phyloP scores from a whole-genome alignment of 1,284 basidiomycete species.

The Ceratobasidium sp. region DNA sequence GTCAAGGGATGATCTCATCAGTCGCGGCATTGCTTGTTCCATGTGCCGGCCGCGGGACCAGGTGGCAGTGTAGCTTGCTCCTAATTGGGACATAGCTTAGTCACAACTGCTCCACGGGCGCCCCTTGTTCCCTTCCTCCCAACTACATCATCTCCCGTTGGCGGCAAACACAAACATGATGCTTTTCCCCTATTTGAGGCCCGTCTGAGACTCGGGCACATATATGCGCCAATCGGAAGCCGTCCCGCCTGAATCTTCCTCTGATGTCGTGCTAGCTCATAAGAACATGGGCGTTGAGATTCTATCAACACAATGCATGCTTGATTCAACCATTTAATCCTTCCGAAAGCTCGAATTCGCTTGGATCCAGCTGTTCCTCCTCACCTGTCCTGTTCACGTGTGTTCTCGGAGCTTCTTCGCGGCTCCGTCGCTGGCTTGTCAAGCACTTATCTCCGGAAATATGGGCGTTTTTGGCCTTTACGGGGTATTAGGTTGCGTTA shows the following conservation, averaged over 20 bases:
- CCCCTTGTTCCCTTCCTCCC: not conserved
- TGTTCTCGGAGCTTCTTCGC: slow-evolving; percentile 32
- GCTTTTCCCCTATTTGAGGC: too few species aligned
- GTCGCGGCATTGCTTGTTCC: not conserved
- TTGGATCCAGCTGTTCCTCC: not conserved
- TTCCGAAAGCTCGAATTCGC: not conserved
- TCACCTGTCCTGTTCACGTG: slow-evolving; percentile 33
- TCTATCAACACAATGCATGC: not conserved
- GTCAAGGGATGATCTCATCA: slow-evolving; percentile 5
- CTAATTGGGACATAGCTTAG: not conserved
- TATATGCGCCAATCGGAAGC: not conserved
- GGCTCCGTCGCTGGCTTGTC: slow-evolving; percentile 35
- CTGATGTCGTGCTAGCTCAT: not conserved
- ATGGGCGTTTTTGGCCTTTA: not conserved
- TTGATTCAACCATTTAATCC: not conserved
- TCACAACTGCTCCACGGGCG: not conserved
- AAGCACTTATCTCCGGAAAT: not conserved
- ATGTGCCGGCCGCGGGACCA: not conserved
- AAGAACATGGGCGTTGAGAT: not conserved
- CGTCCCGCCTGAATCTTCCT: not conserved
- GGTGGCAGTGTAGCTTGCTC: not conserved
- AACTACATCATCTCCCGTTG: not conserved
- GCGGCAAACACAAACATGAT: too few species aligned
- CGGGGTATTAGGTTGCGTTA: not conserved
- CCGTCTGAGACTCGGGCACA: too few species aligned